Conservation (phyloP, 306 rosid genomes). For the Sphenostylis stenocarpa region DNA sequence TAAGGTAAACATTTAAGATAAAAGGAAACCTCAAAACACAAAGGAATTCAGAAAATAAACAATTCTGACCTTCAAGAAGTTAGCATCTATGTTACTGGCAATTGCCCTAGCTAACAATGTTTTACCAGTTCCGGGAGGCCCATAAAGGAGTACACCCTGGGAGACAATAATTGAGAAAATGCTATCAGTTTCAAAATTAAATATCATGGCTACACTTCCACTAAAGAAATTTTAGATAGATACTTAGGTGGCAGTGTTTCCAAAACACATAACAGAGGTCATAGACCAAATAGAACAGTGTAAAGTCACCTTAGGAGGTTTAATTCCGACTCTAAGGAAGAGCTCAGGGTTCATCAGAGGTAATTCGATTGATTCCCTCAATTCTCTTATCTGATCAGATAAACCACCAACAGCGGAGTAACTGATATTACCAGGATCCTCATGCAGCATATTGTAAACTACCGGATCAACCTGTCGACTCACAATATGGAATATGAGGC, state of each 20-base stretch:
- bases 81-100: slow-evolving; percentile 96
- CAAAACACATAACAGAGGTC: neutral
- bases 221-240: neutral
- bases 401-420: slow-evolving; percentile 97
- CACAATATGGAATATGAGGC: slow-evolving; percentile 14
- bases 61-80: slow-evolving; percentile 77
- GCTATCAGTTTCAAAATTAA: slow-evolving; percentile 2
- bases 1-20: neutral
- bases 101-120: slow-evolving; percentile 92
- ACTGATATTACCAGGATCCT: slow-evolving; percentile 97
- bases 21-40: neutral
- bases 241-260: neutral
- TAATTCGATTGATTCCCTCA: slow-evolving; percentile 91
- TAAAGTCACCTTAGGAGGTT: slow-evolving; percentile 88
- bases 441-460: slow-evolving; percentile 93
- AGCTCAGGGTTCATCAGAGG: slow-evolving; percentile 98
- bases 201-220: neutral
- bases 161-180: slow-evolving; percentile 26
- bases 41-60: neutral
- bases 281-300: neutral
- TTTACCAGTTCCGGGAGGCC: slow-evolving; percentile 98
- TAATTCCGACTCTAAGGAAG: slow-evolving; percentile 90
- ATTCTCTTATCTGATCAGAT: slow-evolving; percentile 93
- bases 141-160: slow-evolving; percentile 97
- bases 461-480: slow-evolving; percentile 82